Evolutionary conservation across 306 rosid species (phyloP).

Genomic region (Mimosa pudica): DNA sequence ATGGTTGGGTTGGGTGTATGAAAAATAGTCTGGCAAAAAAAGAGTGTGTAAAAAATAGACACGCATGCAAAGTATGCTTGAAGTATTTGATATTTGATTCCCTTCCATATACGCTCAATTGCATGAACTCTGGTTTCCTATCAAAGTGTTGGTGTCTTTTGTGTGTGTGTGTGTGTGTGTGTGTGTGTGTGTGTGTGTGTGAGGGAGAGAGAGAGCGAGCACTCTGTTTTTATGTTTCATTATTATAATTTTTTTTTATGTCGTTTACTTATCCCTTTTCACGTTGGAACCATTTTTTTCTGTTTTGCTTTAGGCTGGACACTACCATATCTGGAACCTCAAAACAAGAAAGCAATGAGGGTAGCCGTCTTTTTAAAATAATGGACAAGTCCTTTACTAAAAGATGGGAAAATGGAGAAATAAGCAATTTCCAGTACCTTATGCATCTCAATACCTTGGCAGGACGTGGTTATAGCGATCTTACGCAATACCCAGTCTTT

Average conservation of each 20-base stretch:
- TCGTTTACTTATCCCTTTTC: not conserved
- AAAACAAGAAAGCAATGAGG: slow-evolving; percentile 93
- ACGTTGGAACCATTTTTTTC: slow-evolving; percentile 14
- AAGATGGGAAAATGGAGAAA: slow-evolving; percentile 98
- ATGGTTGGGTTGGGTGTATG: slow-evolving; percentile 13
- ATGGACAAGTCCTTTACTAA: slow-evolving; percentile 93
- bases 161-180: not conserved
- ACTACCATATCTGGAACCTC: slow-evolving; percentile 94
- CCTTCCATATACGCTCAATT: not conserved
- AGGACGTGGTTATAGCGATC: slow-evolving; percentile 99
- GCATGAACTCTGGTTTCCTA: not conserved
- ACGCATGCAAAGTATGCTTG: slow-evolving; percentile 7
- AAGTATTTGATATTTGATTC: not conserved
- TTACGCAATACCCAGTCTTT: slow-evolving; percentile 98
- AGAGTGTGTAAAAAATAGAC: not conserved
- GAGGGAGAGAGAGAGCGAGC: not conserved
- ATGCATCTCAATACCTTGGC: slow-evolving; percentile 99
- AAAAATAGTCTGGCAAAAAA: too few species aligned
- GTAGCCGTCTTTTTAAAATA: slow-evolving; percentile 90
- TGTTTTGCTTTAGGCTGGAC: slow-evolving; percentile 78
- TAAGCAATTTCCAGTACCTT: slow-evolving; percentile 97
- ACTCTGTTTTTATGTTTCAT: slow-evolving; percentile 2
- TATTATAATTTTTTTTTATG: not conserved
- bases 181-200: not conserved
- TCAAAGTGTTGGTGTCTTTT: not conserved